Percentiles rank a stretch among this genome's conserved stretches.
phyloP scores from a whole-genome alignment of 192 early-diverging fungal genomes.

The Geranomyces michiganensis region DNA sequence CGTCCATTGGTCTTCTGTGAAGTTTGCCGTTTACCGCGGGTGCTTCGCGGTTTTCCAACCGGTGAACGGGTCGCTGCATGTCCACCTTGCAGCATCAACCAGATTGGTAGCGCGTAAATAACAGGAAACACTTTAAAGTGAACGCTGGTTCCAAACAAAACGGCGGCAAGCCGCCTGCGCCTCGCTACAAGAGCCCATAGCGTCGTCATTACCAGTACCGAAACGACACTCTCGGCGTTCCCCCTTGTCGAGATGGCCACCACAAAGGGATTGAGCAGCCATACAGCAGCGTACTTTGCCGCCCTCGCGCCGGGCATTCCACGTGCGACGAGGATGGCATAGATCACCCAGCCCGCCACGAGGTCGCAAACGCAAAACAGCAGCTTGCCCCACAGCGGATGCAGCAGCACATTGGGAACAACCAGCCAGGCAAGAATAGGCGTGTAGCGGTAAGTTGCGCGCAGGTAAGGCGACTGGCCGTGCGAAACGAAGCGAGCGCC shows the following conservation, averaged over 20 bases:
- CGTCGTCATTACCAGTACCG: constrained; percentile 73
- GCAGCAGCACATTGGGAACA: constrained; percentile 74
- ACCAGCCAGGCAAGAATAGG: constrained; percentile 89
- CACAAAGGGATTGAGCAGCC: constrained; percentile 95
- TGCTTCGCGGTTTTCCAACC: background rate
- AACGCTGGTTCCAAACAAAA: constrained; percentile 86
- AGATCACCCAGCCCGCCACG: constrained; percentile 72
- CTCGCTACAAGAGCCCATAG: constrained; percentile 65
- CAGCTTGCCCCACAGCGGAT: constrained; percentile 84
- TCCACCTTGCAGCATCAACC: constrained; percentile 45
- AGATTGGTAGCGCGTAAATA: constrained; percentile 86
- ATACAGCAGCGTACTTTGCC: constrained; percentile 54
- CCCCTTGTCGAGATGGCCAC: constrained; percentile 96
- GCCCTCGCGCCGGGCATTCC: background rate
- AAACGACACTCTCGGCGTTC: constrained; percentile 86
- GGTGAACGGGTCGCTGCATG: background rate
- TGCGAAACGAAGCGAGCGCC: constrained; percentile 77
- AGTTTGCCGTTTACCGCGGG: background rate
- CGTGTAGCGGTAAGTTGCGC: constrained; percentile 97
- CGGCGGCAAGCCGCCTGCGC: constrained; percentile 39
- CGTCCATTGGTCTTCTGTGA: background rate
- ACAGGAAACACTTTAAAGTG: constrained; percentile 98
- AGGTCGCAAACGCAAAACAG: constrained; percentile 88
- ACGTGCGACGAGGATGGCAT: constrained; percentile 16
- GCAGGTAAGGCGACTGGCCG: constrained; percentile 80